phyloP scores from a whole-genome alignment of 129 eudicot species.

The Cynara cardunculus region DNA sequence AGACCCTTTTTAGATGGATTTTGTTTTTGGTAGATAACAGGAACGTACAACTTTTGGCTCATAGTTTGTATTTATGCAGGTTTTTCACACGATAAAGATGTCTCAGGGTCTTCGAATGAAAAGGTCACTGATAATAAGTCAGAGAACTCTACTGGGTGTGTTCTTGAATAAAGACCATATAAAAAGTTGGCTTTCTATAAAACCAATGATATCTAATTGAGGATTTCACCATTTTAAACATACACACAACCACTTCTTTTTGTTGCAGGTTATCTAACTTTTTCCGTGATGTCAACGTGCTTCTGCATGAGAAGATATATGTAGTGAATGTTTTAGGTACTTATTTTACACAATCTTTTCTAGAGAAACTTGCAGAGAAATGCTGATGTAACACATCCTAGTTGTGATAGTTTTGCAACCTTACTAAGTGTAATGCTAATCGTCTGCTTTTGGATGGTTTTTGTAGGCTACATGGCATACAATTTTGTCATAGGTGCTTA shows the following conservation, averaged over 20 bases:
- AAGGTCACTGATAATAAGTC: constrained; percentile 28
- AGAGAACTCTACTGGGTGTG: constrained; percentile 35
- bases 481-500: constrained; percentile 95
- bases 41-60: background rate
- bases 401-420: background rate
- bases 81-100: constrained; percentile 26
- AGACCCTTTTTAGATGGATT: background rate
- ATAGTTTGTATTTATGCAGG: constrained; percentile 20
- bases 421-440: background rate
- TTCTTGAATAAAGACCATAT: constrained; percentile 9
- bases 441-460: constrained; percentile 12
- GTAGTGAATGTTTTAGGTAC: constrained; percentile 85
- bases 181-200: background rate
- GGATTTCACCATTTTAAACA: background rate
- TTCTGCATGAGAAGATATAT: constrained; percentile 59
- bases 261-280: constrained; percentile 46
- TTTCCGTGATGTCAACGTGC: constrained; percentile 54
- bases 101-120: constrained; percentile 8
- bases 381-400: background rate
- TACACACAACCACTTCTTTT: background rate
- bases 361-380: background rate
- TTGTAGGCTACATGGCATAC: constrained; percentile 79
- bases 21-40: background rate
- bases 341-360: background rate
- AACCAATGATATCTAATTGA: background rate